Base-by-base conservation (phyloP, 2,329 filamentous ascomycete species). In the Xenoacremonium recifei region DNA sequence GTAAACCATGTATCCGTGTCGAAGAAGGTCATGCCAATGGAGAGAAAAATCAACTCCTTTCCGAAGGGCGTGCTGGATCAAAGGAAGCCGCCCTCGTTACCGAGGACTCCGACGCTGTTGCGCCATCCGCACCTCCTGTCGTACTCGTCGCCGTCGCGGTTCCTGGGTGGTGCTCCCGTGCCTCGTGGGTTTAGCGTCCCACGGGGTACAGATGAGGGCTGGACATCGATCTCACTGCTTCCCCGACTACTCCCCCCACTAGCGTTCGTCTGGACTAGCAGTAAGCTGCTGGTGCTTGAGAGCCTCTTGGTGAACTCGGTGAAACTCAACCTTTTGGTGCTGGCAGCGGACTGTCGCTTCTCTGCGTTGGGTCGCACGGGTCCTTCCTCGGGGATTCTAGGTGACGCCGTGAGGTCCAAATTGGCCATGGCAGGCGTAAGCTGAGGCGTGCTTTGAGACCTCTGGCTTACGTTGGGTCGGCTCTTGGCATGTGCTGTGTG, bases 251-350 rank as follows among this genome's bases (percentile, higher is more conserved):
- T 77, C 48, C 64, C 63, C 44, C 63, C 64, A 54, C 70, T 72
- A 45, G 69, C 67, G 57, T 80, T 80, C 46, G 76, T 76, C 65
- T 82, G 77, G 41, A 80, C 70, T 34, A 82, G 67, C 39, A 84
- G 66, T 56, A 81, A 63, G 59, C 75, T 81, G 57, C 76, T 81
- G 38, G 77, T 81, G 58, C 75, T 81, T 52, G 77, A 82, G 40
- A 84, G 60, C 47, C 77, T 69, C 58, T 77, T 79, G 35, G 77
- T 76, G 48, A 82, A 79, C 40, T 84, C 80, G 51, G 72, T 76
- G 50, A 84, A 80, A 64, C 76, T 81, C 41, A 80, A 70, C 45
- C 77, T 71, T 65, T 82, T 82, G 35, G 66, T 65, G 57, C 75
- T 80, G 37, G 73, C 75, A 30, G 66, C 67, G 20, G 79, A 82